These are phyloP conservation scores for Phoma sp. DNA, from an alignment of 2,329 filamentous ascomycete genomes.

Conservation along the genomic window DNA sequence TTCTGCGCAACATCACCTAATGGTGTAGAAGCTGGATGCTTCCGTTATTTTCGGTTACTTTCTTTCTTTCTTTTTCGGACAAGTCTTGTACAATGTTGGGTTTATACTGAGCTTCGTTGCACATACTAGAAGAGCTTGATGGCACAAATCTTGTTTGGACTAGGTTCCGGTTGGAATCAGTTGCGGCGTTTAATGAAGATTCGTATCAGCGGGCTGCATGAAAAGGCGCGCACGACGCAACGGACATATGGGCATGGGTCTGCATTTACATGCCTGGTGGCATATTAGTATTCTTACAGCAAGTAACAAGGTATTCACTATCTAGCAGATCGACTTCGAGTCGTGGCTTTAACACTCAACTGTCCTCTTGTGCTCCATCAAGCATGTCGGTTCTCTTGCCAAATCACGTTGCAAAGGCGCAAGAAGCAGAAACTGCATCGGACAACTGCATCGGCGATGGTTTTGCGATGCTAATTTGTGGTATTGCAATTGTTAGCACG, in stretches of 20 bases:
- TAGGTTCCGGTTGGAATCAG: not conserved
- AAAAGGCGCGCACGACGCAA: slow-evolving; percentile 1
- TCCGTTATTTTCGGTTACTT: not conserved
- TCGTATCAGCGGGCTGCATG: slow-evolving; percentile 1
- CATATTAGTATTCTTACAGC: slow-evolving; percentile 7
- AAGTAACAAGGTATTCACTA: slow-evolving; percentile 10
- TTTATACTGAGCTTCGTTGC: slow-evolving; percentile 8
- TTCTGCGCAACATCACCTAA: not conserved
- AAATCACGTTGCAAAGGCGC: not conserved
- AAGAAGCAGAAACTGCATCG: not conserved
- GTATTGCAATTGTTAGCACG: not conserved
- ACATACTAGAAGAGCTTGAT: slow-evolving; percentile 6
- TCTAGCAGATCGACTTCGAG: not conserved
- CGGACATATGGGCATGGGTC: slow-evolving; percentile 5
- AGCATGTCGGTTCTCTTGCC: too few species aligned
- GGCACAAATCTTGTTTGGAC: not conserved
- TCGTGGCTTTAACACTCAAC: too few species aligned
- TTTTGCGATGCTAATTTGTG: not conserved
- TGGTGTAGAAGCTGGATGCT: not conserved
- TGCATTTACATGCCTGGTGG: slow-evolving; percentile 14
- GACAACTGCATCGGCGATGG: not conserved
- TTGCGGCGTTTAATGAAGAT: not conserved
- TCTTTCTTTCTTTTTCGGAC: not conserved
- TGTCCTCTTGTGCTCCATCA: too few species aligned
- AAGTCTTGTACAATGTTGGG: slow-evolving; percentile 5